Evolutionary conservation across 352 stramenopile species (phyloP).

Genomic region (Pythium volutum): DNA sequence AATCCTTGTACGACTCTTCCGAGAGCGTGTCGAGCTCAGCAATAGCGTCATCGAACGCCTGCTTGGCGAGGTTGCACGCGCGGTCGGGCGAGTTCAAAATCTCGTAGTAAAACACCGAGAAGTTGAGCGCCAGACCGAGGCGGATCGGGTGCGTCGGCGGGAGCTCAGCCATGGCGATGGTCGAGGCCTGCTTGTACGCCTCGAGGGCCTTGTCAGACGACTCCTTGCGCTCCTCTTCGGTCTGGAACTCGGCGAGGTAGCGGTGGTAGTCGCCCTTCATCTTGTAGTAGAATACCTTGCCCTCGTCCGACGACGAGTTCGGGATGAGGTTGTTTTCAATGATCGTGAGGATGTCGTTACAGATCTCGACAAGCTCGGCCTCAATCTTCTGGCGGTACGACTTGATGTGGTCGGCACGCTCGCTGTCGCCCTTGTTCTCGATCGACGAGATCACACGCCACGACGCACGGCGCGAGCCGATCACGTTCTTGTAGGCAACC

Average conservation of each 20-base stretch:
- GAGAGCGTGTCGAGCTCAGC: slow-evolving; percentile 98
- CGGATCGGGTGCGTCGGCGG: slow-evolving; percentile 98
- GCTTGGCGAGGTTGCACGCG: slow-evolving; percentile 93
- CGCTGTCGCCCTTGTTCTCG: slow-evolving; percentile 96
- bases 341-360: slow-evolving; percentile 97
- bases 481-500: slow-evolving; percentile 97
- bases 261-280: slow-evolving; percentile 99
- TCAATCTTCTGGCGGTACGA: slow-evolving; percentile 98
- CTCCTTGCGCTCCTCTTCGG: slow-evolving; percentile 93
- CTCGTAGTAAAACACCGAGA: slow-evolving; percentile 99
- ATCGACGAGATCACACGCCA: slow-evolving; percentile 99
- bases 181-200: slow-evolving; percentile 76
- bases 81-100: slow-evolving; percentile 97
- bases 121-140: slow-evolving; percentile 98
- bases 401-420: slow-evolving; percentile 83
- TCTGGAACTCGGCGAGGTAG: slow-evolving; percentile 99
- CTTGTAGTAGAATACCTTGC: slow-evolving; percentile 99
- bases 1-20: slow-evolving; percentile 99
- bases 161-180: slow-evolving; percentile 95
- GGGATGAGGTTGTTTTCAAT: slow-evolving; percentile 98
- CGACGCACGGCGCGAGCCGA: slow-evolving; percentile 96
- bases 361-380: slow-evolving; percentile 95
- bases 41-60: slow-evolving; percentile 99
- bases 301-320: slow-evolving; percentile 96
- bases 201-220: slow-evolving; percentile 85